A percentile compares a stretch with the other conserved stretches of the same genome.
These are phyloP conservation scores for Fusarium albosuccineum DNA, from an alignment of 2,329 filamentous ascomycete species.

Conservation along the genomic window DNA sequence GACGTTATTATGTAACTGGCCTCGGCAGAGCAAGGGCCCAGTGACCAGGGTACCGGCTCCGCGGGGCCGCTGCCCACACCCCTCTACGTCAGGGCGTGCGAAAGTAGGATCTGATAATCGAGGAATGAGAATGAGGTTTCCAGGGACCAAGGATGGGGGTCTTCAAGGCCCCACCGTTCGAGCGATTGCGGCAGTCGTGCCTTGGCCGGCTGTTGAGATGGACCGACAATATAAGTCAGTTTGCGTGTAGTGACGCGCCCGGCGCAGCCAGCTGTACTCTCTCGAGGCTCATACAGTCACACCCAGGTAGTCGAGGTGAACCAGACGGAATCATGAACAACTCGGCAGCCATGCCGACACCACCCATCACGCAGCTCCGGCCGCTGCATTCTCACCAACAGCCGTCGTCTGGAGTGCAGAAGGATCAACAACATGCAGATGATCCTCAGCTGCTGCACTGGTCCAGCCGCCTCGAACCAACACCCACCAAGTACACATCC, in stretches of 20 bases:
- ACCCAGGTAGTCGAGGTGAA: neutral
- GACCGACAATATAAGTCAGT: neutral
- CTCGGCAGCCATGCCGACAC: neutral
- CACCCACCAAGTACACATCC: neutral
- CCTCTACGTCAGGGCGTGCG: neutral
- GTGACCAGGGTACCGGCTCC: neutral
- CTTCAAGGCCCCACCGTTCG: neutral
- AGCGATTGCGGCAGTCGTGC: neutral
- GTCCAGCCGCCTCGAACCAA: slow-evolving; percentile 2
- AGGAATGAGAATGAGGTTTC: too few species aligned
- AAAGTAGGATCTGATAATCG: neutral
- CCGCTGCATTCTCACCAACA: slow-evolving; percentile 15
- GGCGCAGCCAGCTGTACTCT: neutral
- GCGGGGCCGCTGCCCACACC: neutral
- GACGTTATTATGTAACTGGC: neutral
- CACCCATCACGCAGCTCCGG: slow-evolving; percentile 30
- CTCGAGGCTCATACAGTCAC: neutral
- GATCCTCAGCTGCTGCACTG: slow-evolving; percentile 2
- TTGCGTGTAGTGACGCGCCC: neutral
- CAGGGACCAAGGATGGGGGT: neutral
- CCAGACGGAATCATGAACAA: slow-evolving; percentile 17
- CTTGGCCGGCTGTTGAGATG: neutral
- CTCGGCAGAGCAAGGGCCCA: neutral
- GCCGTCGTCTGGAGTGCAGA: neutral
- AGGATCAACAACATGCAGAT: neutral